These are phyloP conservation scores for Aspergillus puulaauensis DNA, from an alignment of 2,329 filamentous ascomycete species.

Conservation along the genomic window DNA sequence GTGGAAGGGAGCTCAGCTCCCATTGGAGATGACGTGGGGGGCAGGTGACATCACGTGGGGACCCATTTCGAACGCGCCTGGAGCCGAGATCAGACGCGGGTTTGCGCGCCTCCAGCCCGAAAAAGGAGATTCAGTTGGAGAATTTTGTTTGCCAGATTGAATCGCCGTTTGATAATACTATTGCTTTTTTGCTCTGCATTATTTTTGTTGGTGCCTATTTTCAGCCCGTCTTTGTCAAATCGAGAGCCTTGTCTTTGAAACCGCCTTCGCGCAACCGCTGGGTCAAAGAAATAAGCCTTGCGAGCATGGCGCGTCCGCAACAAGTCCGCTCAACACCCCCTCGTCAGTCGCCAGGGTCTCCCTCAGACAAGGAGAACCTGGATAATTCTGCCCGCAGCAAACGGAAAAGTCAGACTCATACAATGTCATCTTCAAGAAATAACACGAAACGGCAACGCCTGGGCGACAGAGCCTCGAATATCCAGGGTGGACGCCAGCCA, in stretches of 20 bases:
- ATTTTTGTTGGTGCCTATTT: not conserved
- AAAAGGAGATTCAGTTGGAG: not conserved
- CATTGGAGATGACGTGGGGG: slow-evolving; percentile 4
- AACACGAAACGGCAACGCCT: slow-evolving; percentile 47
- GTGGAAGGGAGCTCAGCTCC: slow-evolving; percentile 6
- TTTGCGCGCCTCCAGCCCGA: not conserved
- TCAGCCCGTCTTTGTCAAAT: not conserved
- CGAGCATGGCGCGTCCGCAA: slow-evolving; percentile 30
- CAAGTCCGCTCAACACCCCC: slow-evolving; percentile 16
- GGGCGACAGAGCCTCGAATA: slow-evolving; percentile 32
- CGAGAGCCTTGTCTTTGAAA: not conserved
- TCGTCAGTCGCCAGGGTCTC: slow-evolving; percentile 35
- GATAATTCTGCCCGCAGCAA: slow-evolving; percentile 22
- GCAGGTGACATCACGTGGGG: slow-evolving; percentile 9
- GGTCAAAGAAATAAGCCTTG: slow-evolving; percentile 18
- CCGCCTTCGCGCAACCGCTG: slow-evolving; percentile 11
- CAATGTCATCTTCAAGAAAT: slow-evolving; percentile 39
- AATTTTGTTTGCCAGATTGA: not conserved
- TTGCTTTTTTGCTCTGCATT: not conserved
- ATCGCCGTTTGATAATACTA: not conserved
- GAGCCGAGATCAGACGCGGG: not conserved
- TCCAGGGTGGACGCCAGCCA: slow-evolving; percentile 22
- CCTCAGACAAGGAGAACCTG: slow-evolving; percentile 53
- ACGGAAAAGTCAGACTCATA: slow-evolving; percentile 44
- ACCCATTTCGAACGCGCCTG: not conserved